A percentile compares a stretch with the other conserved stretches of the same genome.
Evolutionary conservation across 2,329 filamentous ascomycete genomes (phyloP).

Genomic region (Hypoxylon sp.): DNA sequence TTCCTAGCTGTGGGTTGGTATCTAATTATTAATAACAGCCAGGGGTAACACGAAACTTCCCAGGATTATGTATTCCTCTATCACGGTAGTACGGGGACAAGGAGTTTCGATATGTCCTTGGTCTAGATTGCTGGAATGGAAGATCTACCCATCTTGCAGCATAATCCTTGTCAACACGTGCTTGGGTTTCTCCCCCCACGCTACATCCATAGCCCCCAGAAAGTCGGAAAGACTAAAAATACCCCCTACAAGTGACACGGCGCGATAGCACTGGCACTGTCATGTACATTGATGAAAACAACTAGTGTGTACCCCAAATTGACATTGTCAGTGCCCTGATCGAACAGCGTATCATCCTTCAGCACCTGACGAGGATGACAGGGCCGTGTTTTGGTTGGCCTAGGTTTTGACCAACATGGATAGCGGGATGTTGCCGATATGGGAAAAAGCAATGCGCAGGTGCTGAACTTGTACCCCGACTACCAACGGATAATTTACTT

Average conservation of each 20-base stretch:
- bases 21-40: neutral
- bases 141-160: conserved; percentile 36
- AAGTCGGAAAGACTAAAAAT: conserved; percentile 16
- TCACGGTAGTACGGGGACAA: conserved; percentile 12
- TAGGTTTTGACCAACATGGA: neutral
- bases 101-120: neutral
- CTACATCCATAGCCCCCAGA: conserved; percentile 17
- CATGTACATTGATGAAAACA: neutral
- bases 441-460: conserved; percentile 34
- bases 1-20: neutral
- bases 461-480: conserved; percentile 18
- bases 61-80: neutral
- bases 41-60: conserved; percentile 4
- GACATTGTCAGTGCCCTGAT: neutral
- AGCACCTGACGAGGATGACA: neutral
- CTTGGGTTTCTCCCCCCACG: conserved; percentile 16
- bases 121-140: conserved; percentile 18
- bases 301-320: conserved; percentile 11
- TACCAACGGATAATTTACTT: conserved; percentile 26
- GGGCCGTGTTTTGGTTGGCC: conserved; percentile 6
- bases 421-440: conserved; percentile 17
- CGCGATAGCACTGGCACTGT: conserved; percentile 1
- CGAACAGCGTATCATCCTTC: neutral
- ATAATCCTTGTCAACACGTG: conserved; percentile 39
- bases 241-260: conserved; percentile 3